A percentile compares a stretch with the other conserved stretches of the same genome.
Conservation (phyloP, 768 basidiomycete species). For the Favolaschia claudopus region DNA sequence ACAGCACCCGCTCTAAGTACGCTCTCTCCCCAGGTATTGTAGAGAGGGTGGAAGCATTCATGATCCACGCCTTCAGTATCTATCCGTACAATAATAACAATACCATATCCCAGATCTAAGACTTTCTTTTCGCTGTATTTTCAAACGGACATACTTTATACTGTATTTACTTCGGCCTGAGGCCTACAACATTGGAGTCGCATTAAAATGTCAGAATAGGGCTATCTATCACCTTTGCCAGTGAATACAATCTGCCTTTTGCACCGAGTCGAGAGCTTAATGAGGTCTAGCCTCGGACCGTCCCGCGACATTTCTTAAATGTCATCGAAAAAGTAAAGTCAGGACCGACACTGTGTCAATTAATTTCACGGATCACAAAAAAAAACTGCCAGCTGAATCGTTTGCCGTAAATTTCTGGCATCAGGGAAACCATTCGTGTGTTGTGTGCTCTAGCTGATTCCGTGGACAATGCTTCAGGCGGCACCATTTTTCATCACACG, state of each 20-base stretch:
- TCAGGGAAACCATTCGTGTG: constrained; percentile 53
- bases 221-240: too few species aligned
- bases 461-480: constrained; percentile 58
- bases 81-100: too few species aligned
- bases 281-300: constrained; percentile 57
- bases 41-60: too few species aligned
- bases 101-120: too few species aligned
- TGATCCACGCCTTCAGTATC: too few species aligned
- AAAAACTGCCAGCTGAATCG: constrained; percentile 54
- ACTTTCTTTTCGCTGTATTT: too few species aligned
- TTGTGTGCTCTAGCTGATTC: constrained; percentile 58
- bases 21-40: constrained; percentile 21
- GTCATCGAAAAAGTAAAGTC: constrained; percentile 47
- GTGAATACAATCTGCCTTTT: too few species aligned
- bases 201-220: too few species aligned
- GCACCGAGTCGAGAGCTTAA: constrained; percentile 63
- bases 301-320: constrained; percentile 55
- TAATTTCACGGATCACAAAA: constrained; percentile 21
- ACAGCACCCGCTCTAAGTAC: constrained; percentile 9
- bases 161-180: too few species aligned
- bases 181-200: too few species aligned
- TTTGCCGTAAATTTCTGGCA: constrained; percentile 62
- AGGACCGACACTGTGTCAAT: constrained; percentile 1
- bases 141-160: too few species aligned
- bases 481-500: constrained; percentile 51